Evolutionary conservation across 495 filamentous ascomycete species (phyloP), one percentile per base, ranked within the genome.

Genomic region (Xylaria cubensis): DNA sequence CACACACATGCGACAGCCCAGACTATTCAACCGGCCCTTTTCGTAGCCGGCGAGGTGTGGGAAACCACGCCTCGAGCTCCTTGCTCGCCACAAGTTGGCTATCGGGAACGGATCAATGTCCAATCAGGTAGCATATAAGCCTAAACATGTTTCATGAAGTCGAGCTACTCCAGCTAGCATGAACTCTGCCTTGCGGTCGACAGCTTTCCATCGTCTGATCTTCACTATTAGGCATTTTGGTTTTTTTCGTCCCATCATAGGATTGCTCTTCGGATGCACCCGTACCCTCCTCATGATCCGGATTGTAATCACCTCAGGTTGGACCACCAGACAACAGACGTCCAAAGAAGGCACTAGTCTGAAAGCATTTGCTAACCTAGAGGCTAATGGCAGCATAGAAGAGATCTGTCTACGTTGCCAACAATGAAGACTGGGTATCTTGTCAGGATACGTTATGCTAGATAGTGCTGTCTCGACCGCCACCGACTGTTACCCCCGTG

Each of bases 201-300:
- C 26, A 42, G 19, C 67, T 36, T 21, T 41, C 41, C 41, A 44
- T 63, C 58, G 42, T 70, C 44, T 51, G 44, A 70, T 63, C 58
- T 70, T 63, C 58, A 66, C 68, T 63, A 70, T 70, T 62, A 63
- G 56, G 68, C 68, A 53, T 51, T 62, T 48, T 36, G 24, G 41
- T 63, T 26, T 70, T 36, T 68, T 63, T 70, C 68, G 26, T 70
- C 59, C 58, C 68, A 70, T 62, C 55, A 15, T 53, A 36, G 24
- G 29, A 51, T 46, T 44, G 17, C 46, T 24, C 68, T n/a, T 70
- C 58, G 67, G 68, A 46, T 46, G 51, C 44, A n/a, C 53, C 68
- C 58, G 56, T 50, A 61, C 68, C 55, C 32, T 53, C 39, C 62
- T 34, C 29, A 46, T 58, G 44, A 42, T 46, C 44, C 32, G 34